Base-by-base conservation (phyloP, 441 rosid species). In the Oxalis stricta region DNA sequence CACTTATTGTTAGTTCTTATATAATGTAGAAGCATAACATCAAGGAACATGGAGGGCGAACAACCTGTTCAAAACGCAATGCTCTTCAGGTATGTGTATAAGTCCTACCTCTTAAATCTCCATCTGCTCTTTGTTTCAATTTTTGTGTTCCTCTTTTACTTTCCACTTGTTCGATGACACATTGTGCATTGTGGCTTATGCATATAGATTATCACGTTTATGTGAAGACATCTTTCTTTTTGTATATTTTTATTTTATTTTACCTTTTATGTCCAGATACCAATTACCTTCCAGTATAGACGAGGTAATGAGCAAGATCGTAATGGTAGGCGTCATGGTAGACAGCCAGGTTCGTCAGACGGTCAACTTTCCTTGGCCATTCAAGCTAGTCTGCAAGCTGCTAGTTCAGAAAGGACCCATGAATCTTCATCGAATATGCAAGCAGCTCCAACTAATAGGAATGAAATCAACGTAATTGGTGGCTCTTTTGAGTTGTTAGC, bases 1-100 rank as follows among this genome's bases (percentile, higher is more conserved):
- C 31, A 43, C 37, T 24, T 12, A 30, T 45, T 15, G 24, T 14
- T 38, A 23, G 23, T 31, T 33, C 5, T 33, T 1, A 26, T 42
- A 46, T 48, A n/a, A 20, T 34, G 21, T 50, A 65, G 72, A 64
- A 64, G 42, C 72, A 66, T 41, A 57, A 54, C 42, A 35, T 54
- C 17, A 19, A 48, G 52, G 72, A 66, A 50, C 67, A 66, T 41
- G 64, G 64, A 29, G 72, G 72, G 12, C 54, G 43, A 24, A 49
- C 61, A 58, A 57, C 72, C 38, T 56, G 64, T 39, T 51, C 72
- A 12, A 61, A 61, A 51, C 61, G 72, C 12, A 53, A 53, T 50
- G 72, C 68, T 38, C 58, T 66, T 13, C 61, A 61, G 68, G 71
- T 65, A 38, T 11, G 33, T 21, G 18, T 45, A 20, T 23, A 18